phyloP scores from a whole-genome alignment of 768 basidiomycete species.

The Tylopilus felleus region DNA sequence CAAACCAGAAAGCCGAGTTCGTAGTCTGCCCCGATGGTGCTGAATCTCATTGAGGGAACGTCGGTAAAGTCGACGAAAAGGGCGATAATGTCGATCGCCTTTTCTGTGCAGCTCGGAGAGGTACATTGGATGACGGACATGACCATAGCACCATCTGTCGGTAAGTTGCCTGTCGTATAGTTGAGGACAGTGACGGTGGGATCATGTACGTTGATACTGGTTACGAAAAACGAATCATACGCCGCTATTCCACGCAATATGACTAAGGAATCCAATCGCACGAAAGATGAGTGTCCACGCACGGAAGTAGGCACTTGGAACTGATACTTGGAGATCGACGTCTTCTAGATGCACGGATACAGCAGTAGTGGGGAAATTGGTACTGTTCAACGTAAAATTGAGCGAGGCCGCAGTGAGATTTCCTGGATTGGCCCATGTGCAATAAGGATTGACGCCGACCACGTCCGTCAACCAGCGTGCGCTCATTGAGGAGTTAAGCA shows the following conservation, averaged over 20 bases:
- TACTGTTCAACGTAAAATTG: conserved; percentile 17
- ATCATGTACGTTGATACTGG: conserved; percentile 15
- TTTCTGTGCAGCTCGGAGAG: conserved; percentile 7
- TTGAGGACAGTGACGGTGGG: conserved; percentile 12
- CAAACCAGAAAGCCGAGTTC: conserved; percentile 22
- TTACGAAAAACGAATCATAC: conserved; percentile 4
- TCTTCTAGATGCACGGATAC: conserved; percentile 8
- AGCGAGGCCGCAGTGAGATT: conserved; percentile 16
- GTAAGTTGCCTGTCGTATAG: conserved; percentile 13
- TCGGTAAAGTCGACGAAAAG: conserved; percentile 13
- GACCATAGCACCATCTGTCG: conserved; percentile 15
- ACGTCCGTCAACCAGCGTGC: conserved; percentile 26
- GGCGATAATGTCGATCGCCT: conserved; percentile 7
- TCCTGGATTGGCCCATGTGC: conserved; percentile 18
- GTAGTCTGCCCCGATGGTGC: conserved; percentile 12
- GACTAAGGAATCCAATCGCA: not conserved
- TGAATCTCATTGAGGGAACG: conserved; percentile 10
- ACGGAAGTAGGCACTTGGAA: conserved; percentile 18
- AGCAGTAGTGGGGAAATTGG: not conserved
- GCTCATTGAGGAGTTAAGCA: conserved; percentile 11
- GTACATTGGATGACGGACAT: conserved; percentile 16
- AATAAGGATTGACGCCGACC: conserved; percentile 20
- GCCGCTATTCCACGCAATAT: conserved; percentile 3
- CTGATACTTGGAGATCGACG: conserved; percentile 9
- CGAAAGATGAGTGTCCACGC: not conserved